Evolutionary conservation across 192 early-diverging fungal genomes (phyloP), one percentile per base, ranked within the genome.

Genomic region (Diversispora eburnea): DNA sequence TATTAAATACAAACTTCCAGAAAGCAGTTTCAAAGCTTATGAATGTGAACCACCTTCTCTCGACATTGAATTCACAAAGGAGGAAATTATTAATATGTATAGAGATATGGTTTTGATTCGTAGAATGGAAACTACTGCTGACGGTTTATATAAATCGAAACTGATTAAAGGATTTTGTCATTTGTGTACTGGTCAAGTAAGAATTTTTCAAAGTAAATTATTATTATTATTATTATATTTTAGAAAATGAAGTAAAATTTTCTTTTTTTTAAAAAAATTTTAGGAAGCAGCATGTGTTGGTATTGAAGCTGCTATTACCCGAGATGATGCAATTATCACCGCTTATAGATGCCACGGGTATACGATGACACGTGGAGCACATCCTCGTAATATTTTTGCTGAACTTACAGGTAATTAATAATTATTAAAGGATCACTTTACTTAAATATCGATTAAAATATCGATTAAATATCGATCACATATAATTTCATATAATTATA

Each of bases 301-400:
- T 56, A 93, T 99, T 85, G 92, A 97, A 81, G 76, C 84, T 71
- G 95, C 93, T n/a, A 93, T 96, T 79, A 89, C 90, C 13, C 83
- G 82, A 67, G 83, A 91, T n/a, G 97, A 99, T 85, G 89, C 93
- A 10, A 84, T 97, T 63, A 99, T 97, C 85, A 97, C 97, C 46
- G 92, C 97, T 69, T 99, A 99, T 86, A 89, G 97, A 49, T 99
- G 97, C 87, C 97, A 99, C 87, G 97, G 97, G 19, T 97, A 96
- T 86, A 94, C 95, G 47, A 88, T 91, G 76, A 85, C 89, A 77
- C 94, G 95, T 76, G 97, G 92, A 51, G 90, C 79, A 8, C 79
- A 86, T 67, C 77, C 85, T 48, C 79, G 82, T 46, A 82, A 83
- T 17, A 90, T 94, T 76, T 70, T 94, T 64, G 90, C 88, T 54